Percentiles rank a stretch among this genome's conserved stretches.
phyloP scores from a whole-genome alignment of 805 yeast species.

The Ogataea populi-albae region DNA sequence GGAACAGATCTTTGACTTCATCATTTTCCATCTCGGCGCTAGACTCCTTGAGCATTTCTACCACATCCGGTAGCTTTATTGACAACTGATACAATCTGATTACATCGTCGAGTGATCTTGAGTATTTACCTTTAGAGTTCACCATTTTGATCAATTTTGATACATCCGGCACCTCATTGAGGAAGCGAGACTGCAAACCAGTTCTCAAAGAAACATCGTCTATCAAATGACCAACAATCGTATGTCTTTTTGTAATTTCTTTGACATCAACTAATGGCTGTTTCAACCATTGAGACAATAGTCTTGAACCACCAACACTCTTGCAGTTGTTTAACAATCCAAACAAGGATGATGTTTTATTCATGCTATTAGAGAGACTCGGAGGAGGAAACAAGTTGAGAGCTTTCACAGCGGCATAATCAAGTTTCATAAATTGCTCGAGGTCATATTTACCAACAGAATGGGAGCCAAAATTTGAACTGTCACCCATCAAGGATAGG shows the following conservation, averaged over 20 bases:
- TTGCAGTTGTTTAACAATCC: constrained; percentile 88
- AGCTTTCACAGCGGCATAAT: constrained; percentile 85
- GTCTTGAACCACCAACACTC: constrained; percentile 82
- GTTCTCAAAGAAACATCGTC: constrained; percentile 67
- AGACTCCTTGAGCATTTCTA: constrained; percentile 48
- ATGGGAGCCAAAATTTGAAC: constrained; percentile 52
- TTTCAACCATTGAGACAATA: constrained; percentile 91
- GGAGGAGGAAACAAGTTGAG: constrained; percentile 75
- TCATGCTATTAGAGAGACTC: constrained; percentile 43
- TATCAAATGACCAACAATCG: constrained; percentile 70
- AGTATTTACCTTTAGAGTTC: constrained; percentile 31
- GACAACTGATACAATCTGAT: constrained; percentile 83
- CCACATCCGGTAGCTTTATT: constrained; percentile 64
- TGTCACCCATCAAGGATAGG: constrained; percentile 59
- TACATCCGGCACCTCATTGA: constrained; percentile 78
- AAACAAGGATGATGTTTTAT: constrained; percentile 53
- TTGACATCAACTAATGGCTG: constrained; percentile 77
- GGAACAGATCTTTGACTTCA: constrained; percentile 37
- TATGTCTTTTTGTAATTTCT: constrained; percentile 66
- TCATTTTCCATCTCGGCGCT: constrained; percentile 30
- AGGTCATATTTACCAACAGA: constrained; percentile 65
- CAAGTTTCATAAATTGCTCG: constrained; percentile 83
- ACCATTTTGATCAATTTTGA: constrained; percentile 72
- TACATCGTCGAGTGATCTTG: constrained; percentile 80
- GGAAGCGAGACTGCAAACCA: constrained; percentile 60